A percentile compares a stretch with the other conserved stretches of the same genome.
Evolutionary conservation across 257 asterid genomes (phyloP).

Genomic region (Handroanthus guayacan): DNA sequence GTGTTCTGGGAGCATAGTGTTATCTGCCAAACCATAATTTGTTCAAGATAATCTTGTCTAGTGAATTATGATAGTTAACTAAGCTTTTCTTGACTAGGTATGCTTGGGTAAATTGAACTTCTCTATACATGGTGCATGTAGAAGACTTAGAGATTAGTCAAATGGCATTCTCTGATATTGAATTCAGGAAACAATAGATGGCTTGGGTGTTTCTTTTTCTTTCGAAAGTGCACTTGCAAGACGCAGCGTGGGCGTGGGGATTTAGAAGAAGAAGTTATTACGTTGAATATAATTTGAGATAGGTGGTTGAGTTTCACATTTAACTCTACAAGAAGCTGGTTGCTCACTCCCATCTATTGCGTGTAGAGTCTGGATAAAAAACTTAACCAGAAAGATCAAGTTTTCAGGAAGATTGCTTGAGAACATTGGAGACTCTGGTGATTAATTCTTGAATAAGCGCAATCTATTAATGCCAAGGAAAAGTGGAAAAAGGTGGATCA

Average conservation of each 20-base stretch:
- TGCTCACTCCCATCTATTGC: not conserved
- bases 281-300: not conserved
- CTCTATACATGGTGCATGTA: not conserved
- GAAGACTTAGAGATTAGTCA: not conserved
- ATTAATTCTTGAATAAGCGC: no score
- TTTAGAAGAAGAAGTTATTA: not conserved
- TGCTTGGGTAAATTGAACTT: not conserved
- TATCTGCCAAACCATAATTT: not conserved
- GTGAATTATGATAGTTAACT: not conserved
- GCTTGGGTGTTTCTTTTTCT: not conserved
- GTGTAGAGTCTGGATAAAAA: no score
- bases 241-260: not conserved
- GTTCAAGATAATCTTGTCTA: not conserved
- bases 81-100: constrained; percentile 1
- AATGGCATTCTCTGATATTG: not conserved
- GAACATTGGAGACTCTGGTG: no score
- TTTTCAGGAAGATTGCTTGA: no score
- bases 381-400: no score
- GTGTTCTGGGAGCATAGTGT: not conserved
- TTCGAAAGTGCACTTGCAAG: not conserved
- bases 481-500: no score
- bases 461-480: no score
- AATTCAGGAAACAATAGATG: not conserved
- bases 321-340: not conserved
- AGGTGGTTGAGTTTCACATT: not conserved